Base-by-base conservation (phyloP, 805 yeast species). In the Cyberlindnera euphorbiiphila region DNA sequence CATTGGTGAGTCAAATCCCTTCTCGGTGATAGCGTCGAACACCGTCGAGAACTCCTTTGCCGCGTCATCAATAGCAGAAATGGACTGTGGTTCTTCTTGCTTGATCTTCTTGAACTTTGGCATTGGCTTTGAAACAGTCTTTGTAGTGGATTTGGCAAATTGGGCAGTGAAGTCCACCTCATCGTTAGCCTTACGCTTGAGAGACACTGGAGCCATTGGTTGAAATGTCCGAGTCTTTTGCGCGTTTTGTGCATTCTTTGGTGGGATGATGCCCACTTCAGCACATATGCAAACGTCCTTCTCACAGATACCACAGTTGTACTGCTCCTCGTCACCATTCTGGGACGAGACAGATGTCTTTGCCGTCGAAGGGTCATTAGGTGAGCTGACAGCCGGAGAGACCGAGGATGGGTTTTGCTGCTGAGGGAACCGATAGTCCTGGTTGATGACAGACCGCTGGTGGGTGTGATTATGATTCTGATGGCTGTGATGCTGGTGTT, bases 231-330 rank as follows among this genome's bases (percentile, higher is more conserved):
- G 37, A 51, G 53, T 41, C 20, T 34, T 37, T 19, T 20, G 51
- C 18, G 30, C 43, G 16, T 29, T 14, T 20, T 25, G 34, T 14
- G 39, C 16, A 2, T 17, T 22, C 16, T n/a, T 14, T 39, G 22
- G 30, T 29, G 57, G 46, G 43, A 49, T 56, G 19, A 59, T 38
- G 3, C 62, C 66, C 25, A 59, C 60, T 22, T 53, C 54, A 6
- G 72, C 87, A 56, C 89, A 82, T 11, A 81, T 57, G 53, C 89
- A 83, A 39, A 72, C 78, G 34, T 80, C 87, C 54, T 79, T 79
- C 28, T 65, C 57, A 54, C 89, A 82, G n/a, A 77, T 74, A 3
- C 79, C 82, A 56, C 89, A 82, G 39, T 65, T 69, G 29, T 56
- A 63, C 25, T 45, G 42, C 5, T 42, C 45, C 25, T 53, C 60